phyloP scores from a whole-genome alignment of 192 early-diverging fungal genomes.

The Backusella liffmaniae region DNA sequence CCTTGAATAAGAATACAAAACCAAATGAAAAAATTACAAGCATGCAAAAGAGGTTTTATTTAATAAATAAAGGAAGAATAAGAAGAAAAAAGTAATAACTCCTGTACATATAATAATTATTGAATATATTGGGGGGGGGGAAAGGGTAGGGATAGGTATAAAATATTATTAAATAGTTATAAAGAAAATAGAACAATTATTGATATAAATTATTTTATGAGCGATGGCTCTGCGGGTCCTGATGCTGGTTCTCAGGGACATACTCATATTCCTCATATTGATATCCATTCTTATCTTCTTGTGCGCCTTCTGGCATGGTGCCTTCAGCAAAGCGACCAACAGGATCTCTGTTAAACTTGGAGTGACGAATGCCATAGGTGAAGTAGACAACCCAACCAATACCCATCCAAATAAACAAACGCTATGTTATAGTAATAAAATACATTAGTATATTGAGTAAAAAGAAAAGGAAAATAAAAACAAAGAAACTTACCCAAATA shows the following conservation, averaged over 20 bases:
- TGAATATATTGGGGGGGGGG: background rate
- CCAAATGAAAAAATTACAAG: background rate
- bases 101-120: slow-evolving; percentile 7
- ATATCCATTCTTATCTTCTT: slow-evolving; percentile 4
- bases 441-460: slow-evolving; percentile 43
- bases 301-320: background rate
- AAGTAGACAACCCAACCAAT: slow-evolving; percentile 75
- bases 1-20: background rate
- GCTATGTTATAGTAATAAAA: slow-evolving; percentile 14
- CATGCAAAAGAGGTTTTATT: background rate
- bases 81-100: background rate
- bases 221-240: background rate
- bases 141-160: background rate
- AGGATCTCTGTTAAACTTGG: slow-evolving; percentile 52
- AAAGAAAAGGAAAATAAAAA: slow-evolving; percentile 51
- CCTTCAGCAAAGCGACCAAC: slow-evolving; percentile 20
- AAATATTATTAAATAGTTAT: slow-evolving; percentile 4
- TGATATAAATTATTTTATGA: background rate
- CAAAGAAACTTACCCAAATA: slow-evolving; percentile 45
- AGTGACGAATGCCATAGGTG: slow-evolving; percentile 63
- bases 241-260: background rate
- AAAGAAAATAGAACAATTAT: background rate
- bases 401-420: slow-evolving; percentile 77
- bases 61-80: background rate
- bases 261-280: slow-evolving; percentile 10